Conservation (phyloP, 1,284 basidiomycete genomes). For the Anthracocystis walkeri region DNA sequence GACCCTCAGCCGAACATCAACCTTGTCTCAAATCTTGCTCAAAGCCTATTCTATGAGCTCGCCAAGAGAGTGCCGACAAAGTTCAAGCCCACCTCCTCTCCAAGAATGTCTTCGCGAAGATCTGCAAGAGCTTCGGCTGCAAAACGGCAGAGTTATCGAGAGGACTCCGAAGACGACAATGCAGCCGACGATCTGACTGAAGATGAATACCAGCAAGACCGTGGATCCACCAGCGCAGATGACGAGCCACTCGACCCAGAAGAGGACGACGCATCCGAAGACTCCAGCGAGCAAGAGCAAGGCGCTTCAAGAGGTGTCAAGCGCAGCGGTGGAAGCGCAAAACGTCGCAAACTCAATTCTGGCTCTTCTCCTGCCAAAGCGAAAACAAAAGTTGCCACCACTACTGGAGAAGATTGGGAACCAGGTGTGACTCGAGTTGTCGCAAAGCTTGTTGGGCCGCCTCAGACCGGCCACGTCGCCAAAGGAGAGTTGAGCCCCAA, state of each 20-base stretch:
- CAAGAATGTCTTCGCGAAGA: constrained; percentile 33
- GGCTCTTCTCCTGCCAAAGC: constrained; percentile 6
- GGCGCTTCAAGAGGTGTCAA: not conserved
- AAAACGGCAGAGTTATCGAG: constrained; percentile 37
- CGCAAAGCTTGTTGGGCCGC: constrained; percentile 33
- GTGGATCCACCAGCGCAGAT: constrained; percentile 23
- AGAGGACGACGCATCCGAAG: constrained; percentile 3
- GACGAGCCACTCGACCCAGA: constrained; percentile 11
- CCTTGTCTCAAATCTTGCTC: not conserved
- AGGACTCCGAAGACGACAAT: constrained; percentile 28
- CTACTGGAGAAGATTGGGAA: constrained; percentile 14
- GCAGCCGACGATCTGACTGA: constrained; percentile 21
- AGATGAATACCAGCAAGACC: constrained; percentile 35
- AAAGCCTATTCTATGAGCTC: not conserved
- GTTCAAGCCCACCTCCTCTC: not conserved
- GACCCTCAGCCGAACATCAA: too few relatives aligned
- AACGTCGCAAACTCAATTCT: constrained; percentile 19
- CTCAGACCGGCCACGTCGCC: constrained; percentile 73
- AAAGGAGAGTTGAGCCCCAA: constrained; percentile 86
- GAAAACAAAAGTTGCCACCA: not conserved
- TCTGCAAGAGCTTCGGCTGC: constrained; percentile 25
- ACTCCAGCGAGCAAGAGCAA: constrained; percentile 6
- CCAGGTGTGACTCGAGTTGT: constrained; percentile 39
- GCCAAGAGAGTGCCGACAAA: not conserved
- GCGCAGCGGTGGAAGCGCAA: constrained; percentile 8